Percentiles rank a stretch among this genome's conserved stretches.
These are phyloP conservation scores for Serendipita sp. DNA, from an alignment of 768 basidiomycete species.

Conservation along the genomic window DNA sequence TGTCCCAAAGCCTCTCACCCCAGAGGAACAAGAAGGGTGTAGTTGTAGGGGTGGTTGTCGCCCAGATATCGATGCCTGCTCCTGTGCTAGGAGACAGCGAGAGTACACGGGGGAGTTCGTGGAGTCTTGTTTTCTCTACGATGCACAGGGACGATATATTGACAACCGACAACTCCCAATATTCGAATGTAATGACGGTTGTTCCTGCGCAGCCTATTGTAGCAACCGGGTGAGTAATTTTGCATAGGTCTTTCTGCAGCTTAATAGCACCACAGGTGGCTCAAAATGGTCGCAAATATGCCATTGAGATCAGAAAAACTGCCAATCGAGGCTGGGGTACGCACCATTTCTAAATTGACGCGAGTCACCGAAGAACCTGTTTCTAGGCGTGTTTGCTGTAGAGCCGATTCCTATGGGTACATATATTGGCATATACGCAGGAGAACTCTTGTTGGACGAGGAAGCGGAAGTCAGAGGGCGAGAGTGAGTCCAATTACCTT, in stretches of 20 bases:
- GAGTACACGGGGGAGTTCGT: conserved; percentile 19
- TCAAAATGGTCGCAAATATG: conserved; percentile 54
- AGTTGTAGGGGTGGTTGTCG: conserved; percentile 61
- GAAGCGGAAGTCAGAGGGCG: conserved; percentile 51
- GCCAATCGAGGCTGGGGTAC: conserved; percentile 72
- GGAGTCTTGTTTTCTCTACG: conserved; percentile 44
- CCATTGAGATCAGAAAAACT: conserved; percentile 54
- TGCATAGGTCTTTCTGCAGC: not conserved
- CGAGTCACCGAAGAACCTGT: not conserved
- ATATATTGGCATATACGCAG: conserved; percentile 73
- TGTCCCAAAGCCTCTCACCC: conserved; percentile 39
- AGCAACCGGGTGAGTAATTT: conserved; percentile 48
- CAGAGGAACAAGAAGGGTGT: conserved; percentile 44
- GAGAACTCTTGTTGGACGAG: conserved; percentile 57
- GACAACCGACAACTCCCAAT: conserved; percentile 37
- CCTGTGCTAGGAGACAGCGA: conserved; percentile 46
- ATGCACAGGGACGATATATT: conserved; percentile 39
- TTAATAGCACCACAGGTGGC: conserved; percentile 40
- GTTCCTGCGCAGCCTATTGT: conserved; percentile 68
- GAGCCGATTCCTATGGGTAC: conserved; percentile 47
- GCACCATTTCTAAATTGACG: conserved; percentile 10
- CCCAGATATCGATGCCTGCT: conserved; percentile 55
- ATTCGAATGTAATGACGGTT: conserved; percentile 75
- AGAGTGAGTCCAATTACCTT: conserved; percentile 14
- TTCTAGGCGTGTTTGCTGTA: conserved; percentile 53